Evolutionary conservation across 192 early-diverging fungal species (phyloP), one percentile per base, ranked within the genome.

Genomic region (Chytriomyces sp.): DNA sequence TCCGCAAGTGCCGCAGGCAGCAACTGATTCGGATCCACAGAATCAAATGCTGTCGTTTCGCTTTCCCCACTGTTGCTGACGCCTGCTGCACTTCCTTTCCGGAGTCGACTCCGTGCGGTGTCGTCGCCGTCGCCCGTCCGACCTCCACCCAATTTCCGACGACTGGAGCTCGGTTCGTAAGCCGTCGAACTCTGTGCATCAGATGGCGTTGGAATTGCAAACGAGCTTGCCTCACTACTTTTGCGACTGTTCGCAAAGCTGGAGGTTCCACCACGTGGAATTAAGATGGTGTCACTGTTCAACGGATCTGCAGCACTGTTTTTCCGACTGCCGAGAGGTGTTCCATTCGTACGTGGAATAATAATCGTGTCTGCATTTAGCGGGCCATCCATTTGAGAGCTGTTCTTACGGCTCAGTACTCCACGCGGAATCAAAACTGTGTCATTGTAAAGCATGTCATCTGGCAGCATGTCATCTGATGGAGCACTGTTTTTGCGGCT

Each of bases 1-100:
- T 81, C 77, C 4, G n/a, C 3, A 12, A 75, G 39, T 0, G 79
- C 76, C 39, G 85, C 64, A 36, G 73, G 71, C 33, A 79, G 71
- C 67, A 78, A 26, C 34, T 66, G 62, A 61, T 39, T 32, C 66
- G 39, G 55, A 81, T 82, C 30, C 41, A 37, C 62, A 34, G 32
- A 49, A 22, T 49, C 44, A 49, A 49, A 49, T 49, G 44, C 44
- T 14, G 44, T 49, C 22, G 44, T 49, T 49, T 33, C 38, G 70
- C 10, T 61, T 25, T 39, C 37, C 22, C 7, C 37, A 3, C n/a
- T 61, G n/a, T n/a, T n/a, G 56, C 32, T 38, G 38, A 28, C 8
- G 12, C 37, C 36, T 31, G 39, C 30, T 26, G 28, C 28, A 28
- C n/a, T 40, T 41, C 64, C 30, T 3, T 22, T 32, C 32, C 31